Conservation (phyloP, 1,284 basidiomycete genomes). For the Phlebopus sp. region DNA sequence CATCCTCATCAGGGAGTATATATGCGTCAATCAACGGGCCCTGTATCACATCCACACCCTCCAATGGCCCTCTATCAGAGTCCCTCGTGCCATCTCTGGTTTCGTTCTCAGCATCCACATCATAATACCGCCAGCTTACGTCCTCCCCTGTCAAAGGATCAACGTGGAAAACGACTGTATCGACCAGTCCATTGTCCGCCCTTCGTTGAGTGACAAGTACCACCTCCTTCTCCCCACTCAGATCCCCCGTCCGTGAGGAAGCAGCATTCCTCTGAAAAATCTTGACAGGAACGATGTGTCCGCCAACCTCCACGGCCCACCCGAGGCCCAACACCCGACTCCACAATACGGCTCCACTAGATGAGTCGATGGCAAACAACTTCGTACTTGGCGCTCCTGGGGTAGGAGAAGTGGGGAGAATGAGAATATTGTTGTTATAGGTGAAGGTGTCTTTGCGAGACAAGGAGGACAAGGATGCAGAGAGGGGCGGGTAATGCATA, state of each 20-base stretch:
- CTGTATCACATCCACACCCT: constrained; percentile 58
- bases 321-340: constrained; percentile 66
- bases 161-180: constrained; percentile 76
- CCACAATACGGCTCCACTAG: constrained; percentile 77
- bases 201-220: constrained; percentile 59
- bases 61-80: constrained; percentile 32
- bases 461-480: constrained; percentile 31
- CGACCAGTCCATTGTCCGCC: constrained; percentile 55
- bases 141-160: constrained; percentile 77
- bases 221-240: constrained; percentile 45
- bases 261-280: constrained; percentile 31
- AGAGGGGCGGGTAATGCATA: constrained; percentile 13
- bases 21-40: constrained; percentile 60
- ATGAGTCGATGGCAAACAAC: constrained; percentile 80
- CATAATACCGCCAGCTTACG: constrained; percentile 24
- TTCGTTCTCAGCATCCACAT: constrained; percentile 6
- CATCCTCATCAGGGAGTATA: constrained; percentile 44
- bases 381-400: constrained; percentile 73
- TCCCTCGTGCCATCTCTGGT: constrained; percentile 6
- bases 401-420: constrained; percentile 80
- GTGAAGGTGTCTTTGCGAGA: too few relatives aligned
- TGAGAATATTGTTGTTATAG: constrained; percentile 76
- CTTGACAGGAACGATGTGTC: constrained; percentile 53
- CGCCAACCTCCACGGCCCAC: constrained; percentile 56
- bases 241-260: background rate